Conservation (phyloP, 176 grass and related monocot genomes). For the Triticum timopheevii region DNA sequence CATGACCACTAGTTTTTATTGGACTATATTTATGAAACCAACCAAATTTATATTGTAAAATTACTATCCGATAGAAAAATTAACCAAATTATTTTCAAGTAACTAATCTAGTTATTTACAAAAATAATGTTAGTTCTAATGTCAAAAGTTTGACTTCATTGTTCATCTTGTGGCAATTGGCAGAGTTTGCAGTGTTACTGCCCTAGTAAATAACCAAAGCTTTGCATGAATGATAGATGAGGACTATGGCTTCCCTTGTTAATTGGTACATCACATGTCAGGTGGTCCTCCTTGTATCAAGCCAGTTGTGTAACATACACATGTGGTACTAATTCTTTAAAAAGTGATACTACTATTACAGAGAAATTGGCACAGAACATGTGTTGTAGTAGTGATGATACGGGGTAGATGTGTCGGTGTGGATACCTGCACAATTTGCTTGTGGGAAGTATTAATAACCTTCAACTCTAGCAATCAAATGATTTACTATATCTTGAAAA, state of each 20-base stretch:
- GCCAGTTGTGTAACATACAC: background rate
- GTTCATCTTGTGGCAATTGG: background rate
- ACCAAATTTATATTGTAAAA: background rate
- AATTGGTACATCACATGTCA: background rate
- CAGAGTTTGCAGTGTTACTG: background rate
- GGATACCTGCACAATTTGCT: conserved; percentile 12
- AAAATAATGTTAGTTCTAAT: background rate
- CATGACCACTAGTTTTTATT: background rate
- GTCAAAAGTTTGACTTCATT: background rate
- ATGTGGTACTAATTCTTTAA: background rate
- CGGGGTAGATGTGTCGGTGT: background rate
- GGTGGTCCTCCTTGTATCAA: background rate
- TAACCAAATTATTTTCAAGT: background rate
- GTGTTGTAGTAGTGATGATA: background rate
- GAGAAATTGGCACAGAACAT: background rate
- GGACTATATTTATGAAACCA: background rate
- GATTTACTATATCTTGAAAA: conserved; percentile 12
- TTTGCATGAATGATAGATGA: conserved; percentile 1
- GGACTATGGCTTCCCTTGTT: background rate
- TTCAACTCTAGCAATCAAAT: conserved; percentile 16
- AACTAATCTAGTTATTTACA: background rate
- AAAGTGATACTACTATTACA: background rate
- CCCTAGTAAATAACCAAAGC: conserved; percentile 1
- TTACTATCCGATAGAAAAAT: background rate
- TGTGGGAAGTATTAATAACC: conserved; percentile 1